Conservation (phyloP, 2,329 filamentous ascomycete genomes). For the Curvularia spicifera region DNA sequence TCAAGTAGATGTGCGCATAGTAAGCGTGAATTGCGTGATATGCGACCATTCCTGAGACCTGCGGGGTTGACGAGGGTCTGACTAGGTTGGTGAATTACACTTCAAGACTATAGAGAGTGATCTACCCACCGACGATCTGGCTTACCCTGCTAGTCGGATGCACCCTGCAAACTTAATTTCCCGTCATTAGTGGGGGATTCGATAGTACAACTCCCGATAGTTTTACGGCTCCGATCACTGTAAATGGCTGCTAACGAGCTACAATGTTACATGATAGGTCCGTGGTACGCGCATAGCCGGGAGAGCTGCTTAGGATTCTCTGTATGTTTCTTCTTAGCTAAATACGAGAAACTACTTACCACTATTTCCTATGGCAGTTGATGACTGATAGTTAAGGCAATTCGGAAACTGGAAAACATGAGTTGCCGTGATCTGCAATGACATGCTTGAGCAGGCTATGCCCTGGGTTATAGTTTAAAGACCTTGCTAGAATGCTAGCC, state of each 20-base stretch:
- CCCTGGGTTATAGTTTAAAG: neutral
- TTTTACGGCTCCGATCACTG: neutral
- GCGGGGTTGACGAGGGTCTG: neutral
- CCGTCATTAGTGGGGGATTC: neutral
- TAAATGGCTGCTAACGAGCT: neutral
- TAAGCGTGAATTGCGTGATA: conserved; percentile 16
- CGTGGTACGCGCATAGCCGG: neutral
- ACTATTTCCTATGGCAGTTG: no score
- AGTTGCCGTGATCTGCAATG: no score
- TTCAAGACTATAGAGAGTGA: neutral
- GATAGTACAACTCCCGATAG: neutral
- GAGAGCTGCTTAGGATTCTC: neutral
- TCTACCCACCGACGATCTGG: neutral
- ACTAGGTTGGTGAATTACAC: neutral
- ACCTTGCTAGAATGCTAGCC: no score
- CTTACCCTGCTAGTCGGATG: neutral
- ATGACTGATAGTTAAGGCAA: no score
- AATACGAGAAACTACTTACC: no score
- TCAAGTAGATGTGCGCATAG: neutral
- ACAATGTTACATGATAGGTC: neutral
- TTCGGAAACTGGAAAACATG: no score
- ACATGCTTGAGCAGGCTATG: neutral
- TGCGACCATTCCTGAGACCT: neutral
- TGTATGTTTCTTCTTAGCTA: no score
- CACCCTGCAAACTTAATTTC: neutral